phyloP scores from a whole-genome alignment of 306 rosid species.

The Boehmeria nivea region DNA sequence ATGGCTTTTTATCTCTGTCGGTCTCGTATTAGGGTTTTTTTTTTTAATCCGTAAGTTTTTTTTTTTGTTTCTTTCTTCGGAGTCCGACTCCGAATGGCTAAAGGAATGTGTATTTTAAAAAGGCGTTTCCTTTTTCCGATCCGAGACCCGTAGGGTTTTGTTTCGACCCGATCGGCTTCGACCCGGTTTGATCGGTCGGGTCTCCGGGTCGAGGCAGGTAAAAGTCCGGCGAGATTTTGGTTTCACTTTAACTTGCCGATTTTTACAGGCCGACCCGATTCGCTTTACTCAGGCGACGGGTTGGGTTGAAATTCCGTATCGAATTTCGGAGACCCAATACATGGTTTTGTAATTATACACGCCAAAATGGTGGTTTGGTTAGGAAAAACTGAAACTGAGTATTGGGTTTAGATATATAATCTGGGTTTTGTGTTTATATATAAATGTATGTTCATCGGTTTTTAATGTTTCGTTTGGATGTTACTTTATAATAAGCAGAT shows the following conservation, averaged over 20 bases:
- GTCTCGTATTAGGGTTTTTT: too few species aligned
- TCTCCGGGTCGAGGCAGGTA: conserved; percentile 27
- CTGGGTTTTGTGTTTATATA: neutral
- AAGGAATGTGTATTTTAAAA: neutral
- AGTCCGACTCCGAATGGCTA: too few species aligned
- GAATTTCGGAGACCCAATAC: conserved; percentile 3
- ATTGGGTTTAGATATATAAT: neutral
- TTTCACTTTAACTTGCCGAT: too few species aligned
- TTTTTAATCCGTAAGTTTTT: too few species aligned
- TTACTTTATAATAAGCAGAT: too few species aligned
- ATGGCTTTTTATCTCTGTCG: too few species aligned
- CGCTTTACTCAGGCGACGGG: neutral
- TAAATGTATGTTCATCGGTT: neutral
- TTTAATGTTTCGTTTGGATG: too few species aligned
- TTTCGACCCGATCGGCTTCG: conserved; percentile 30
- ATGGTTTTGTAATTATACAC: neutral
- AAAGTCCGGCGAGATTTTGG: conserved; percentile 1
- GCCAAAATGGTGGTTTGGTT: neutral
- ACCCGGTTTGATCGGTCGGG: conserved; percentile 25
- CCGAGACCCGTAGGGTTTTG: conserved; percentile 28
- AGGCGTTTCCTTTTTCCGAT: conserved; percentile 16
- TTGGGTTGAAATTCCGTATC: conserved; percentile 16
- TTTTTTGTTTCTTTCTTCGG: too few species aligned
- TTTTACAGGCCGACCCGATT: conserved; percentile 29
- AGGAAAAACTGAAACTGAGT: neutral